Conservation (phyloP, 2,329 filamentous ascomycete species). For the Iodosphaeria phyllophila region DNA sequence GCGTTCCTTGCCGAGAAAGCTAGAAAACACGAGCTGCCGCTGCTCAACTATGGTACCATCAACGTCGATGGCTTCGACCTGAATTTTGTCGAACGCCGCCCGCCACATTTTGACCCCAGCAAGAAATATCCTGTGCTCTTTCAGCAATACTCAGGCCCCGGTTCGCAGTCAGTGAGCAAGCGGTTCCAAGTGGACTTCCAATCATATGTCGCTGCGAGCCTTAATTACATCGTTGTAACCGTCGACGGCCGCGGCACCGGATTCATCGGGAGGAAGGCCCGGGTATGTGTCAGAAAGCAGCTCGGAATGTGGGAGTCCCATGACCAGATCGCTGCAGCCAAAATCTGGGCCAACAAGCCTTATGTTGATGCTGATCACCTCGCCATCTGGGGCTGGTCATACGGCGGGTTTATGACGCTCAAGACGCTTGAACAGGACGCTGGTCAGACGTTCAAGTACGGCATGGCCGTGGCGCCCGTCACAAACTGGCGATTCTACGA, state of each 20-base stretch:
- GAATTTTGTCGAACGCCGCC: constrained; percentile 65
- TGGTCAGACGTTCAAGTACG: constrained; percentile 81
- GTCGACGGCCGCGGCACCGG: constrained; percentile 89
- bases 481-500: constrained; percentile 97
- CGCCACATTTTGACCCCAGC: constrained; percentile 67
- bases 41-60: constrained; percentile 66
- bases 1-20: constrained; percentile 47
- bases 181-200: constrained; percentile 77
- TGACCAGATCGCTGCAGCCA: constrained; percentile 82
- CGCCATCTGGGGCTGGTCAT: constrained; percentile 98
- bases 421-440: constrained; percentile 88
- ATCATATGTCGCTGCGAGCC: constrained; percentile 62
- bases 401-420: constrained; percentile 84
- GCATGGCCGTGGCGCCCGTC: constrained; percentile 96
- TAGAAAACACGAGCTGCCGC: constrained; percentile 62
- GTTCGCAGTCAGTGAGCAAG: constrained; percentile 76
- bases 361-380: constrained; percentile 73
- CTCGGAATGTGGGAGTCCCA: constrained; percentile 70
- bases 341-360: constrained; percentile 59
- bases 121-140: constrained; percentile 91
- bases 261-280: constrained; percentile 67
- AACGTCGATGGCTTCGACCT: constrained; percentile 62
- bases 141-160: constrained; percentile 83
- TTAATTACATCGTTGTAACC: constrained; percentile 89
- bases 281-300: constrained; percentile 66